A percentile compares a stretch with the other conserved stretches of the same genome.
Conservation (phyloP, 306 rosid species). For the Vigna hirtella region DNA sequence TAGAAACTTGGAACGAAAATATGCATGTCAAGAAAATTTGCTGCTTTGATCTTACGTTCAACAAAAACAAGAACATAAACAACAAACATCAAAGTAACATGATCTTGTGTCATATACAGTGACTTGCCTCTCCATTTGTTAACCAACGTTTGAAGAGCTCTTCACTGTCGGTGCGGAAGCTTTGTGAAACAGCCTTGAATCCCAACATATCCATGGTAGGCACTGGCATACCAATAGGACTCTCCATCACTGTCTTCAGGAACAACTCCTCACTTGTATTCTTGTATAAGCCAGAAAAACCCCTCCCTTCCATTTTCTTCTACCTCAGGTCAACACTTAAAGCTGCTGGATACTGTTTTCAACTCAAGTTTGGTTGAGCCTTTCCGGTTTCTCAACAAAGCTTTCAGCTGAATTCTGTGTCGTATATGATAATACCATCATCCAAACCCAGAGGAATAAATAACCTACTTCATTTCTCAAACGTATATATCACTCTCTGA, state of each 20-base stretch:
- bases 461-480: conserved; percentile 19
- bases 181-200: conserved; percentile 75
- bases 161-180: conserved; percentile 80
- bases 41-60: conserved; percentile 24
- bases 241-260: conserved; percentile 79
- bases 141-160: conserved; percentile 98
- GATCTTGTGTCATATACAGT: conserved; percentile 34
- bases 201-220: conserved; percentile 87
- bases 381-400: conserved; percentile 43
- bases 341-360: conserved; percentile 34
- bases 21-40: conserved; percentile 19
- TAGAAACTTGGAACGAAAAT: conserved; percentile 27
- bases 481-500: conserved; percentile 20
- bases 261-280: conserved; percentile 89
- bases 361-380: conserved; percentile 37
- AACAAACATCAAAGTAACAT: conserved; percentile 23
- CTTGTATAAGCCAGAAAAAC: conserved; percentile 73
- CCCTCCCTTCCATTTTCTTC: conserved; percentile 84
- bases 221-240: conserved; percentile 68
- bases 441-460: conserved; percentile 42
- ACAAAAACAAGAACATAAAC: conserved; percentile 36
- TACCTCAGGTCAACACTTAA: conserved; percentile 21
- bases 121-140: conserved; percentile 94
- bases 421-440: conserved; percentile 33
- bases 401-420: conserved; percentile 39